A percentile compares a stretch with the other conserved stretches of the same genome.
These are phyloP conservation scores for Leccinellum rugosiceps DNA, from an alignment of 768 basidiomycete genomes.

Conservation along the genomic window DNA sequence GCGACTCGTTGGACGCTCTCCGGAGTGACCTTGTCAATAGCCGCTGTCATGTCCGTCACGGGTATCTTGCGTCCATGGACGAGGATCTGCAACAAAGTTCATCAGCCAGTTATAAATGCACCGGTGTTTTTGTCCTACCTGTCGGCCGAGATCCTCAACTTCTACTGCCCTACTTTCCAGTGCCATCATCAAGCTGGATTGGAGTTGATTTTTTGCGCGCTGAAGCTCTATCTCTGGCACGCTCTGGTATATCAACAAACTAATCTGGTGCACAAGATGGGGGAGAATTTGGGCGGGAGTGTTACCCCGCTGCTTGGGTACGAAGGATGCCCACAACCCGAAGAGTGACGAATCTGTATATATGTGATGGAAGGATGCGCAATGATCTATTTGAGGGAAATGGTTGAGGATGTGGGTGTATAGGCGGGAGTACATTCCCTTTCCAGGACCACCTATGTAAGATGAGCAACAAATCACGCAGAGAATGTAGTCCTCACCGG, in stretches of 20 bases:
- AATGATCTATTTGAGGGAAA: slow-evolving; percentile 91
- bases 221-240: slow-evolving; percentile 68
- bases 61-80: slow-evolving; percentile 85
- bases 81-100: slow-evolving; percentile 50
- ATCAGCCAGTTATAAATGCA: neutral
- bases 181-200: slow-evolving; percentile 91
- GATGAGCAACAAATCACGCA: slow-evolving; percentile 2
- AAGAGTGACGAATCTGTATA: slow-evolving; percentile 94
- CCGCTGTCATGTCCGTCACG: slow-evolving; percentile 85
- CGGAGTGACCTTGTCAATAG: slow-evolving; percentile 73
- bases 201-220: slow-evolving; percentile 94
- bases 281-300: slow-evolving; percentile 71
- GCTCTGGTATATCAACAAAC: slow-evolving; percentile 68
- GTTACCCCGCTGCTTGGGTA: slow-evolving; percentile 61
- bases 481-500: slow-evolving; percentile 44
- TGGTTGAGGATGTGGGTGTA: slow-evolving; percentile 96
- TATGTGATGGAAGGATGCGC: slow-evolving; percentile 96
- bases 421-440: slow-evolving; percentile 97
- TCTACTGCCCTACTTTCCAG: slow-evolving; percentile 82
- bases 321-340: slow-evolving; percentile 84
- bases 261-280: slow-evolving; percentile 85
- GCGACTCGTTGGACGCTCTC: slow-evolving; percentile 76
- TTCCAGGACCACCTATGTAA: slow-evolving; percentile 81
- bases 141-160: slow-evolving; percentile 89
- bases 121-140: slow-evolving; percentile 44